Conservation (phyloP, 2,329 filamentous ascomycete genomes). For the Sporothrix protearum region DNA sequence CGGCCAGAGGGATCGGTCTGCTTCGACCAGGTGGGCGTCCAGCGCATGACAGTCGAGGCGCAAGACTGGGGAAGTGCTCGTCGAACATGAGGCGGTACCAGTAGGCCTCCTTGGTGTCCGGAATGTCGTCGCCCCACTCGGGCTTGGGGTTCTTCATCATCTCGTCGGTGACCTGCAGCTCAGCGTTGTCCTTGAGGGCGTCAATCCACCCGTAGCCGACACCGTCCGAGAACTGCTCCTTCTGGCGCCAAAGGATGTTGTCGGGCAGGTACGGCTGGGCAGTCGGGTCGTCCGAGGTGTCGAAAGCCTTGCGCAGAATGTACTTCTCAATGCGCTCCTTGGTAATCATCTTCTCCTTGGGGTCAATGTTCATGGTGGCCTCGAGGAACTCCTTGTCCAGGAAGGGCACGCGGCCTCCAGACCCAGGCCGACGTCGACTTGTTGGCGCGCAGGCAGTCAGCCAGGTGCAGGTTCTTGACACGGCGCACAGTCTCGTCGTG, state of each 20-base stretch:
- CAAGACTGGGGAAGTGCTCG: constrained; percentile 90
- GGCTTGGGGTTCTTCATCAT: constrained; percentile 98
- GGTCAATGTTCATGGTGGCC: constrained; percentile 88
- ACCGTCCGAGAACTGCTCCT: constrained; percentile 98
- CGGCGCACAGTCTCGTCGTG: constrained; percentile 91
- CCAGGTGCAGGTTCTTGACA: constrained; percentile 92
- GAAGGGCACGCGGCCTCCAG: constrained; percentile 98
- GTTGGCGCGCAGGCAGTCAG: constrained; percentile 97
- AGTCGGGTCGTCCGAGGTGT: constrained; percentile 80
- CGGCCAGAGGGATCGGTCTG: constrained; percentile 93
- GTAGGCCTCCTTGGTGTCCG: constrained; percentile 96
- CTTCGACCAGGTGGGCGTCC: constrained; percentile 96
- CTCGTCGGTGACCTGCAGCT: constrained; percentile 86
- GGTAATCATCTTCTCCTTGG: constrained; percentile 91
- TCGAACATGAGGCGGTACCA: constrained; percentile 99
- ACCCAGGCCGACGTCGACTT: constrained; percentile 97
- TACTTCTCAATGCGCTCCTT: constrained; percentile 92
- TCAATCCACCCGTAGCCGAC: constrained; percentile 99
- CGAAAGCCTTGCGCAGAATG: constrained; percentile 95
- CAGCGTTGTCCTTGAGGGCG: constrained; percentile 89
- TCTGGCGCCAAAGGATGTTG: constrained; percentile 95
- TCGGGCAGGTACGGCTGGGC: constrained; percentile 87
- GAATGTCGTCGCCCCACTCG: constrained; percentile 89
- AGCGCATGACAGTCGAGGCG: constrained; percentile 89
- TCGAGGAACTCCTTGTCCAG: constrained; percentile 97